Base-by-base conservation (phyloP, 805 yeast genomes). In the Barnettozyma pratensis region DNA sequence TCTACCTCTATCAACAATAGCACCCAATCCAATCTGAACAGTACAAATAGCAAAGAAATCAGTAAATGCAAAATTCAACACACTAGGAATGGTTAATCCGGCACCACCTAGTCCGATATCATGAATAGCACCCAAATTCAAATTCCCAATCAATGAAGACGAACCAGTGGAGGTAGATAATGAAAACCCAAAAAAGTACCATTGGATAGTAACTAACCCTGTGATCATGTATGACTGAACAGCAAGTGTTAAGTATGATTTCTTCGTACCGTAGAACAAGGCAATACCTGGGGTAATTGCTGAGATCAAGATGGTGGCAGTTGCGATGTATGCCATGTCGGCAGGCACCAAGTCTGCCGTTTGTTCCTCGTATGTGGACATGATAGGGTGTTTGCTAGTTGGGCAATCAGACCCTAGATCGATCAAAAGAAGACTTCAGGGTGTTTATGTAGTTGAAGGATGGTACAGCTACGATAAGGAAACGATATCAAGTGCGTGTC, bases 181-280 rank as follows among this genome's bases (percentile, higher is more conserved):
- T 1, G 97, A 87, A 65, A 87, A 91, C 7, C 97, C 97, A 95
- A 97, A 91, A 62, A 92, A 85, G 66, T 88, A 92, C 98, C 98
- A 92, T 63, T 89, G 96, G 62, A 89, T 79, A 41, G 80, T 74
- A 7, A 85, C 86, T 7, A 88, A 75, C 55, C 84, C 76, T 3
- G 88, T 83, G 9, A 87, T 75, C 72, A 83, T 73, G 41, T 87
- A 69, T 12, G 81, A 80, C 34, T 83, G 83, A 80, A 94, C 83
- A 30, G 88, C 79, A 77, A 89, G 77, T 11, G 92, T 82, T 42
- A 90, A 70, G 1, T 56, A 96, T 92, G 42, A 87, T 81, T 66
- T 90, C 87, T 89, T 74, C 10, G 97, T 97, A 28, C 96, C 85
- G 63, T 92, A 92, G 43, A 92, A 75, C 58, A 91, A 84, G 3